These are phyloP conservation scores for Thelephora terrestris DNA, from an alignment of 1,284 basidiomycete genomes.

Conservation along the genomic window DNA sequence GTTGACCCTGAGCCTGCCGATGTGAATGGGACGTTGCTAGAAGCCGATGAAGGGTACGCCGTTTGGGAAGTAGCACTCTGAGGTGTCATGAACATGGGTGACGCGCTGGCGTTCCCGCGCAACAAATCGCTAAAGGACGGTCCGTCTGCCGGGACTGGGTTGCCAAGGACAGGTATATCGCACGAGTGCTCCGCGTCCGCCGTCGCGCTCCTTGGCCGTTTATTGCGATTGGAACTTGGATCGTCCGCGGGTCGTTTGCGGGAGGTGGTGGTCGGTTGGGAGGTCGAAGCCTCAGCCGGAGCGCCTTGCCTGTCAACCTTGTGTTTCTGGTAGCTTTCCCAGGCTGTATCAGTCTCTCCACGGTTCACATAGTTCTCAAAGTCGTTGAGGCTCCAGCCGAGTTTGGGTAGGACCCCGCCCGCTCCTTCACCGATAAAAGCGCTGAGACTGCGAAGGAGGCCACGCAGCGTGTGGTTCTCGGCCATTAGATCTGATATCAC, in stretches of 20 bases:
- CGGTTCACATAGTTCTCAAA: constrained; percentile 76
- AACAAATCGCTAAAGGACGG: constrained; percentile 52
- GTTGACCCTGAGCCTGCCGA: constrained; percentile 4
- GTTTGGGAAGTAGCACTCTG: constrained; percentile 17
- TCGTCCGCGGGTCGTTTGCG: constrained; percentile 46
- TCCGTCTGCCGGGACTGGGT: constrained; percentile 26
- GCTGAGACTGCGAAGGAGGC: constrained; percentile 64
- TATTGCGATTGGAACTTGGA: constrained; percentile 26
- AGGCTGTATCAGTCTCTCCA: constrained; percentile 84
- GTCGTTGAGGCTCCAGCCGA: constrained; percentile 68
- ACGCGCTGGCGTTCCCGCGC: constrained; percentile 37
- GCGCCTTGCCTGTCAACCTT: constrained; percentile 28
- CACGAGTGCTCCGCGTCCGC: neutral
- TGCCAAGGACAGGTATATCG: constrained; percentile 14
- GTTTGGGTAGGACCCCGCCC: constrained; percentile 64
- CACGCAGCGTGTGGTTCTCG: constrained; percentile 79
- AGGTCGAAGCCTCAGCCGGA: constrained; percentile 13
- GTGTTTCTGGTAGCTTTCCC: constrained; percentile 73
- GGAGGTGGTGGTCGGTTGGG: constrained; percentile 4
- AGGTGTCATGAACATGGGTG: constrained; percentile 53
- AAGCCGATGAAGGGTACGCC: constrained; percentile 25
- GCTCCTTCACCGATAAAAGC: constrained; percentile 80
- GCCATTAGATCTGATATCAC: constrained; percentile 61
- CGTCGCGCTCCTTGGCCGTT: constrained; percentile 27
- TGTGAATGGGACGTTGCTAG: constrained; percentile 7